Percentiles rank a stretch among this genome's conserved stretches.
Conservation (phyloP, 495 filamentous ascomycete genomes). For the Aspergillus nidulans region DNA sequence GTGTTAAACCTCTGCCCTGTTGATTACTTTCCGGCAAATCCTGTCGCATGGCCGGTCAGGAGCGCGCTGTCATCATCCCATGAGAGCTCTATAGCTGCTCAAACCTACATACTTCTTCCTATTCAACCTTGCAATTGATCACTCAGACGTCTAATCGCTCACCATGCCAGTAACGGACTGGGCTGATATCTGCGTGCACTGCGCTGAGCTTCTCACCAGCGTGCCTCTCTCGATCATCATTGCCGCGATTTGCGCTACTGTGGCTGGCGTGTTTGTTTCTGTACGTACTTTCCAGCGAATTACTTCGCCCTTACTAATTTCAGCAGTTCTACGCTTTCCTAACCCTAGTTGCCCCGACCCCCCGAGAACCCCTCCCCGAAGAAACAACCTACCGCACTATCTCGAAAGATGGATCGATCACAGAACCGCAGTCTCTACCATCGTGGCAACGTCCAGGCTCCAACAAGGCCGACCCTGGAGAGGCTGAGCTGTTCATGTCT, state of each 20-base stretch:
- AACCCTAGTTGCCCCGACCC: conserved; percentile 71
- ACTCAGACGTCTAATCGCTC: neutral
- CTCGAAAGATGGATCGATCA: conserved; percentile 56
- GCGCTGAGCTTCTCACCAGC: conserved; percentile 24
- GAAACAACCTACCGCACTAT: conserved; percentile 86
- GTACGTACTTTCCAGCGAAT: conserved; percentile 23
- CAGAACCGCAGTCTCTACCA: conserved; percentile 58
- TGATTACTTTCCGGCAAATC: conserved; percentile 12
- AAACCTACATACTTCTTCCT: conserved; percentile 9
- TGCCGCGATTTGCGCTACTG: conserved; percentile 23
- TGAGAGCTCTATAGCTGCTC: conserved; percentile 22
- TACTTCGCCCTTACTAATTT: conserved; percentile 1
- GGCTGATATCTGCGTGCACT: conserved; percentile 33
- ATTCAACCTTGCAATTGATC: neutral
- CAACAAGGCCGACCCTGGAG: conserved; percentile 35
- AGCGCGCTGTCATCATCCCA: conserved; percentile 23
- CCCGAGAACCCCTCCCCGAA: conserved; percentile 66
- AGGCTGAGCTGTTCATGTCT: conserved; percentile 66
- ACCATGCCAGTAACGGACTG: conserved; percentile 33
- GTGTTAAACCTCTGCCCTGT: conserved; percentile 9
- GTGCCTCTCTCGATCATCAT: conserved; percentile 32
- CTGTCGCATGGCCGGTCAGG: conserved; percentile 34
- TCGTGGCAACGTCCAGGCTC: conserved; percentile 79
- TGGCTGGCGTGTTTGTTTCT: conserved; percentile 33
- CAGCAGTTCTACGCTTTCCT: conserved; percentile 65